Base-by-base conservation (phyloP, 345 rosid species). In the Garcia nutans region DNA sequence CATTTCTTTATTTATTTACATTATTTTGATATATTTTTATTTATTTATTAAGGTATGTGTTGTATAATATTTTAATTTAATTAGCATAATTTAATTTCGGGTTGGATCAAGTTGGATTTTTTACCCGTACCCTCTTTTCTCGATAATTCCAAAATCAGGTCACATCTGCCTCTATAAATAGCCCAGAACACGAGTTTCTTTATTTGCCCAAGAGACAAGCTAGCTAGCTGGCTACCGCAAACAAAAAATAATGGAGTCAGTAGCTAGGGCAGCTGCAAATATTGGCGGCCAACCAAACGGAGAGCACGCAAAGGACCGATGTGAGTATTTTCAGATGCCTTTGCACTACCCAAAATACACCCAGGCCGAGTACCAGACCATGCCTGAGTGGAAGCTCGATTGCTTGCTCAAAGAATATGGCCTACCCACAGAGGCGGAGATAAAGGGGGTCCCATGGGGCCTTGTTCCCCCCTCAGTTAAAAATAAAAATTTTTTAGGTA, bases 371-470 rank as follows among this genome's bases (percentile, higher is more conserved):
- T 74, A 79, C 17, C 71, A 74, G 65, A 55, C 61, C 47, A 79
- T 79, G 78, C 82, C 75, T 0, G 78, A 79, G 33, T 79, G 82
- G 82, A 62, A 55, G 49, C 26, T 79, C 9, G 82, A 79, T 44
- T 74, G 75, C 71, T 58, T 79, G 60, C 74, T 79, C 31, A 70
- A 52, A 62, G 71, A 69, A 19, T 79, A 79, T 22, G 82, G 82
- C 8, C 8, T 79, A 24, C 78, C 82, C 10, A 70, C n/a, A n/a
- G n/a, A n/a, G n/a, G n/a, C n/a, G n/a, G n/a, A n/a, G n/a, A n/a
- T n/a, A n/a, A n/a, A n/a, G n/a, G n/a, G n/a, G n/a, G n/a, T n/a
- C n/a, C n/a, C n/a, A n/a, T n/a, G n/a, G n/a, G n/a, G n/a, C n/a
- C n/a, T n/a, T n/a, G n/a, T n/a, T n/a, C n/a, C n/a, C n/a, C n/a